Base-by-base conservation (phyloP, 768 basidiomycete genomes). In the Boletus tomentosulus region DNA sequence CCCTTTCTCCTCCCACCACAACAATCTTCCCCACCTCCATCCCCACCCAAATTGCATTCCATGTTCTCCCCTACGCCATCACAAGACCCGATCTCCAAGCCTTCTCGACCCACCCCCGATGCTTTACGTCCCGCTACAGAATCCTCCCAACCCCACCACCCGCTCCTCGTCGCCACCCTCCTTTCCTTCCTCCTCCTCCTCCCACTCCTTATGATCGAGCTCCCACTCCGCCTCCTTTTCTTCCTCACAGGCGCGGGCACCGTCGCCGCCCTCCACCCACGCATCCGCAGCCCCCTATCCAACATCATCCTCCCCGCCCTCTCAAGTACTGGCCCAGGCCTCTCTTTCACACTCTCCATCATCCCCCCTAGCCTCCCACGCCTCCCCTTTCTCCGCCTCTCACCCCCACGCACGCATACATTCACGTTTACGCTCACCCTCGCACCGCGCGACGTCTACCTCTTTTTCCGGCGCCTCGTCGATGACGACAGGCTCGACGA, bases 401-500 rank as follows among this genome's bases (percentile, higher is more conserved):
- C 28, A 6, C n/a, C 35, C n/a, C 30, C 35, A 0, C 48, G 12
- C 15, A 54, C 46, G 6, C 41, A 51, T 31, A 59, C 56, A n/a
- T 62, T 61, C 12, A 39, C 59, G 0, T 7, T 66, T 15, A 54
- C 57, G 0, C 19, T 63, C 24, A 52, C 57, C 0, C 22, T 65
- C 24, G 55, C 53, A 19, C 63, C 46, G 62, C 30, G 59, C 60
- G 54, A 71, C 62, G 47, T 50, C 68, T 15, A 35, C 71, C 16
- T 73, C 74, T 52, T 73, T 1, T 22, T 71, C n/a, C 60, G 62
- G 6, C 66, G 66, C 2, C 41, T 83, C 1, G 61, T 84, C 22
- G 86, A 92, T 59, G 74, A 92, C 57, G 86, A 91, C 57, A 74
- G 72, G 11, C 76, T 92, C 3, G 73, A 76, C 6, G 86, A 90